A percentile compares a stretch with the other conserved stretches of the same genome.
Conservation (phyloP, 2,329 filamentous ascomycete species). For the Parafenestella ontariensis region DNA sequence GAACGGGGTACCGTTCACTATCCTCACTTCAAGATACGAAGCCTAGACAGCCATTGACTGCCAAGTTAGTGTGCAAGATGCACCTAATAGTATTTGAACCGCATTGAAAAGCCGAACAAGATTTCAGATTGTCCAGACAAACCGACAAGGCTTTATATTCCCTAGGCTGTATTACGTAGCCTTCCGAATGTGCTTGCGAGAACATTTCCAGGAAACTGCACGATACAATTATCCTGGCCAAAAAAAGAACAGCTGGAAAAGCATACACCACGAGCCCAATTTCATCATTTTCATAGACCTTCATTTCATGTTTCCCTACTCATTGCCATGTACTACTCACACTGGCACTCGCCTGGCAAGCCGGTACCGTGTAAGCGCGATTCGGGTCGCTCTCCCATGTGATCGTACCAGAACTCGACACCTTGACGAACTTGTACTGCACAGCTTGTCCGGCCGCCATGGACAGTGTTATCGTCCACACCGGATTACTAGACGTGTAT, state of each 20-base stretch:
- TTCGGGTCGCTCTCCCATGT: conserved; percentile 57
- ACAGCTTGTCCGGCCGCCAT: conserved; percentile 51
- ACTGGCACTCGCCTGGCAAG: conserved; percentile 31
- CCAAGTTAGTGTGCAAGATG: no score
- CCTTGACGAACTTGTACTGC: conserved; percentile 56
- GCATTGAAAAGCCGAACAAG: no score
- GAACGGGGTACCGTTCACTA: no score
- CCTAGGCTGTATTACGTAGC: no score
- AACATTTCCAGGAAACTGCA: no score
- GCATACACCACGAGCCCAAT: not conserved
- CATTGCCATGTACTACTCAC: conserved; percentile 34
- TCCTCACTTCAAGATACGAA: no score
- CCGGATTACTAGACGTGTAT: conserved; percentile 54
- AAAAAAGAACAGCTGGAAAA: not conserved
- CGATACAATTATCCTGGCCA: no score
- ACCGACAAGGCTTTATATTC: not conserved
- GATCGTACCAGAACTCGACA: conserved; percentile 53
- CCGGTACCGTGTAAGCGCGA: conserved; percentile 48
- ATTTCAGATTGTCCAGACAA: no score
- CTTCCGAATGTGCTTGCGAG: no score
- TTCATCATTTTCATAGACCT: not conserved
- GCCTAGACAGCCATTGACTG: no score
- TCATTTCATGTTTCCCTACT: not conserved
- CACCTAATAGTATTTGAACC: no score
- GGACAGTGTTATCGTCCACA: conserved; percentile 56